These are phyloP conservation scores for Spergularia marina DNA, from an alignment of 148 eudicot genomes.

Conservation along the genomic window DNA sequence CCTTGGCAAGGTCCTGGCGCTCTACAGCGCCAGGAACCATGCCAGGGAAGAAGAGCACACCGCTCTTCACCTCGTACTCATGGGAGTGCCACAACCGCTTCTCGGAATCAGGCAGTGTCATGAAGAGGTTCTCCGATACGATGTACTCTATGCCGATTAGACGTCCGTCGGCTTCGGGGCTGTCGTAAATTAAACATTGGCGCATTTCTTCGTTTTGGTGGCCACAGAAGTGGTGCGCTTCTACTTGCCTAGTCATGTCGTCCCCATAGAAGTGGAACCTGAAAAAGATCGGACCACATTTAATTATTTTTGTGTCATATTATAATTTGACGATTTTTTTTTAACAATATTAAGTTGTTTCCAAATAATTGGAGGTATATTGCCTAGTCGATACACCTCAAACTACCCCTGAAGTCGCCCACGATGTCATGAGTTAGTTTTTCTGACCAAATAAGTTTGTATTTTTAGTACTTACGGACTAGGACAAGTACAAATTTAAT, in stretches of 20 bases:
- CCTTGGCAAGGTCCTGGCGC: constrained; percentile 68
- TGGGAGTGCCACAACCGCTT: constrained; percentile 86
- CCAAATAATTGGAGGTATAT: too few relatives aligned
- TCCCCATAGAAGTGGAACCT: constrained; percentile 80
- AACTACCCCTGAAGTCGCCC: too few relatives aligned
- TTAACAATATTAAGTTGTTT: too few relatives aligned
- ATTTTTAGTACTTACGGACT: too few relatives aligned
- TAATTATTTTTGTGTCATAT: too few relatives aligned
- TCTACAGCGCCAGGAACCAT: constrained; percentile 57
- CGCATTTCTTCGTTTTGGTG: constrained; percentile 86
- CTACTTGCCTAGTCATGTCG: constrained; percentile 90
- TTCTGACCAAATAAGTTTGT: too few relatives aligned
- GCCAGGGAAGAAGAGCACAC: constrained; percentile 70
- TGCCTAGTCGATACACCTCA: too few relatives aligned
- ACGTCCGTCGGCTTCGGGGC: constrained; percentile 58
- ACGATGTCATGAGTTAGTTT: too few relatives aligned
- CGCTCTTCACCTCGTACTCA: constrained; percentile 88
- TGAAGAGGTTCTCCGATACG: constrained; percentile 63
- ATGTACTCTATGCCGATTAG: constrained; percentile 85
- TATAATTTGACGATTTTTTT: too few relatives aligned
- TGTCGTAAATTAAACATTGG: constrained; percentile 83
- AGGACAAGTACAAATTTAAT: too few relatives aligned
- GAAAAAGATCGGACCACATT: too few relatives aligned
- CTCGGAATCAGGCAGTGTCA: constrained; percentile 71
- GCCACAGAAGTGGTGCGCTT: constrained; percentile 91